Percentiles rank a stretch among this genome's conserved stretches.
These are phyloP conservation scores for Daldinia caldariorum DNA, from an alignment of 495 filamentous ascomycete species.

Conservation along the genomic window DNA sequence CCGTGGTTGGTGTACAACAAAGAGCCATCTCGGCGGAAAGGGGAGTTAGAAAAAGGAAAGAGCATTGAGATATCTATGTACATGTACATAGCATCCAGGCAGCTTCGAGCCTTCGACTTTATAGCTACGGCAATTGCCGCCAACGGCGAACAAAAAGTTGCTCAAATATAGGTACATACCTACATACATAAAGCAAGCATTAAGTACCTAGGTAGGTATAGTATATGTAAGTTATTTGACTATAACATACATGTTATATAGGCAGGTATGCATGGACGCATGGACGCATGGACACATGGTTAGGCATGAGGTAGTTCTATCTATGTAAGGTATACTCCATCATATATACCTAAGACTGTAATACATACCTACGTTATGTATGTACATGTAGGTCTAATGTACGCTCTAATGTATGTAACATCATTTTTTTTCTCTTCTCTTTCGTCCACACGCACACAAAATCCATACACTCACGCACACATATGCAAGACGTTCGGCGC, in stretches of 20 bases:
- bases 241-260: neutral
- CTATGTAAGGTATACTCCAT: neutral
- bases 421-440: neutral
- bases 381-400: constrained; percentile 6
- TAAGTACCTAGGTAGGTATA: neutral
- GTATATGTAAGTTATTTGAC: neutral
- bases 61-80: neutral
- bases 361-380: neutral
- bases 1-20: constrained; percentile 11
- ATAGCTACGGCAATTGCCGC: constrained; percentile 24
- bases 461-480: neutral
- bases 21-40: constrained; percentile 22
- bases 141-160: constrained; percentile 22
- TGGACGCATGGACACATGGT: too few species aligned
- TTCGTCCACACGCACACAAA: too few species aligned
- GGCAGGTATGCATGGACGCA: neutral
- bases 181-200: too few species aligned
- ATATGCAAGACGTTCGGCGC: constrained; percentile 11
- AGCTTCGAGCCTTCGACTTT: neutral
- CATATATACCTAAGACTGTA: neutral
- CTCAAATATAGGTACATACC: constrained; percentile 9
- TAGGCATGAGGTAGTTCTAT: neutral
- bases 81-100: neutral
- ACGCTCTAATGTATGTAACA: constrained; percentile 6
- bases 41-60: constrained; percentile 18